phyloP scores from a whole-genome alignment of 768 basidiomycete species.

The Phlebiopsis gigantea region DNA sequence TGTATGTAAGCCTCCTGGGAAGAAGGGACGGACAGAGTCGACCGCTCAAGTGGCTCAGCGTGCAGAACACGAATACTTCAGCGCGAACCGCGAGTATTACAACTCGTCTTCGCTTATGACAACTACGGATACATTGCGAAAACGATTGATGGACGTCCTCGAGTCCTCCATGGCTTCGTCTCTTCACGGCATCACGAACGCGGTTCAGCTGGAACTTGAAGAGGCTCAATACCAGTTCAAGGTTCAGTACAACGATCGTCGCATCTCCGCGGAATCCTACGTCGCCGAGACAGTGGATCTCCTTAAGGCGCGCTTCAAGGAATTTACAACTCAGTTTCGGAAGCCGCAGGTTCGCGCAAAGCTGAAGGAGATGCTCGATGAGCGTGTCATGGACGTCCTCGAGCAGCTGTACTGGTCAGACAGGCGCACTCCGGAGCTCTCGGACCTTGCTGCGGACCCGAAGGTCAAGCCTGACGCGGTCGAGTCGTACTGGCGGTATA shows the following conservation, averaged over 20 bases:
- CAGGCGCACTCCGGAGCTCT: constrained; percentile 74
- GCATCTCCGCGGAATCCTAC: constrained; percentile 93
- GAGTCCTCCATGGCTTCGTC: constrained; percentile 98
- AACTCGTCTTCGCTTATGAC: constrained; percentile 72
- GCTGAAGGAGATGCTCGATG: constrained; percentile 90
- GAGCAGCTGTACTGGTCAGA: constrained; percentile 98
- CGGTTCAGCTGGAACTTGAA: constrained; percentile 94
- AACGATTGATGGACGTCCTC: constrained; percentile 92
- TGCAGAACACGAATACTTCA: constrained; percentile 67
- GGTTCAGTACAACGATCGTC: constrained; percentile 94
- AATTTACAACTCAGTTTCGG: constrained; percentile 78
- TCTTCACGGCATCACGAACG: constrained; percentile 93
- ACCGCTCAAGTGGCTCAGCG: constrained; percentile 44
- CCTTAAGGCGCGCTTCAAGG: constrained; percentile 86
- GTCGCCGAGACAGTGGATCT: constrained; percentile 95
- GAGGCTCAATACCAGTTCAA: constrained; percentile 99
- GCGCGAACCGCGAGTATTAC: constrained; percentile 56
- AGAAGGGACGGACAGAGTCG: constrained; percentile 46
- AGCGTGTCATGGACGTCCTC: constrained; percentile 94
- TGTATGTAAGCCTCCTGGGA: constrained; percentile 73
- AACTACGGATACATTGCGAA: constrained; percentile 85
- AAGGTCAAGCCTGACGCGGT: constrained; percentile 69
- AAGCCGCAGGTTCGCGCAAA: constrained; percentile 85
- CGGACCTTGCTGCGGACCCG: constrained; percentile 61
- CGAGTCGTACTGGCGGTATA: constrained; percentile 93